These are phyloP conservation scores for Phoenix dactylifera DNA, from an alignment of 176 grass and related monocot species.

Conservation along the genomic window DNA sequence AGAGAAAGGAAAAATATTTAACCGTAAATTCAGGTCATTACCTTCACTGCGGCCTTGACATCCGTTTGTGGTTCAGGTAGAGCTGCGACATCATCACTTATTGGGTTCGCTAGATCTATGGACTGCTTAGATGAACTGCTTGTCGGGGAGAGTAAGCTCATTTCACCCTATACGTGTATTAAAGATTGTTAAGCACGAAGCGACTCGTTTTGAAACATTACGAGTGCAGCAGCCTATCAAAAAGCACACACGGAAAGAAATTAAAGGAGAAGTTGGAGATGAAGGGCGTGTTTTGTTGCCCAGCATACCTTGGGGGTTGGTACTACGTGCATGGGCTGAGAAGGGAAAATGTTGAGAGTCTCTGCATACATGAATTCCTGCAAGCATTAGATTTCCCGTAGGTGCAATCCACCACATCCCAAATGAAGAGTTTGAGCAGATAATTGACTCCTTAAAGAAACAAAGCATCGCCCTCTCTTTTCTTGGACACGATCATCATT, in stretches of 20 bases:
- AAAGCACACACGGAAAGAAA: no score
- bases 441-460: no score
- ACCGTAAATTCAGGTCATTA: not conserved
- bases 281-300: no score
- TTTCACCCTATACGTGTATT: slow-evolving; percentile 35
- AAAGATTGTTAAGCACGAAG: no score
- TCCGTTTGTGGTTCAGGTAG: slow-evolving; percentile 27
- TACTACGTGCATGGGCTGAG: slow-evolving; percentile 67
- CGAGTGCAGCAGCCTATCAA: no score
- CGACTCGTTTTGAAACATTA: no score
- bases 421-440: no score
- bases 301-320: slow-evolving; percentile 38
- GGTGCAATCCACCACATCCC: no score
- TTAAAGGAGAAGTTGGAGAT: no score
- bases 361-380: slow-evolving; percentile 36
- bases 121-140: slow-evolving; percentile 49
- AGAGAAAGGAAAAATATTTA: not conserved
- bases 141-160: slow-evolving; percentile 62
- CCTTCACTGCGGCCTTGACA: slow-evolving; percentile 55
- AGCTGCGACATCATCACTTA: slow-evolving; percentile 32
- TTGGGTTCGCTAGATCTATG: slow-evolving; percentile 59
- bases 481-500: no score
- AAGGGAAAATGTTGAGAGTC: slow-evolving; percentile 88
- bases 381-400: slow-evolving; percentile 3
- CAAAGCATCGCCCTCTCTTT: no score